Evolutionary conservation across 2,329 filamentous ascomycete species (phyloP).

Genomic region (Elsinoe fawcettii): DNA sequence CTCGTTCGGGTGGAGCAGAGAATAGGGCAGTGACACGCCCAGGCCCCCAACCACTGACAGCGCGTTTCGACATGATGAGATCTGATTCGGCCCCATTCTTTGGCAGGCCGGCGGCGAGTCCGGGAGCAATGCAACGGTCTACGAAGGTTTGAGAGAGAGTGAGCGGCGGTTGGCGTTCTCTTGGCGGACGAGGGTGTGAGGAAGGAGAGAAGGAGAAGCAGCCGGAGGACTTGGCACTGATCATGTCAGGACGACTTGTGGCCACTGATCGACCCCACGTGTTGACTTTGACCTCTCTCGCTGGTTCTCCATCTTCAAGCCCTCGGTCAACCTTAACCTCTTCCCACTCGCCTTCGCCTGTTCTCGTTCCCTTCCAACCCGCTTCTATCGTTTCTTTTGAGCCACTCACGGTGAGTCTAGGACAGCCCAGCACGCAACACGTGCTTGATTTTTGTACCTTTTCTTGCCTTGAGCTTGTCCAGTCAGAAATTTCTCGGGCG

Average conservation of each 20-base stretch:
- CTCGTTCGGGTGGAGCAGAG: background rate
- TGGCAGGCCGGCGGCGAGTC: conserved; percentile 1
- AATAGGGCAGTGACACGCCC: conserved; percentile 11
- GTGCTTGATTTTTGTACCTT: conserved; percentile 6
- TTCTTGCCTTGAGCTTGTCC: conserved; percentile 1
- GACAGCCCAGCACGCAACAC: conserved; percentile 7
- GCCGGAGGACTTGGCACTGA: background rate
- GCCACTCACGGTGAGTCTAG: background rate
- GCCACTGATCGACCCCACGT: background rate
- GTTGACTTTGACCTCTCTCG: background rate
- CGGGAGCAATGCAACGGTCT: background rate
- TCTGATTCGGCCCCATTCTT: conserved; percentile 3
- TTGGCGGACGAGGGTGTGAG: conserved; percentile 3
- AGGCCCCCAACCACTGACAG: background rate
- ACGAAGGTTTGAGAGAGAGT: background rate
- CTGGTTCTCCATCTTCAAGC: background rate
- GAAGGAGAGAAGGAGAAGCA: background rate
- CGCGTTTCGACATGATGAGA: background rate
- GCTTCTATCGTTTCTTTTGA: conserved; percentile 3
- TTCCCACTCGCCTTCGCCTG: background rate
- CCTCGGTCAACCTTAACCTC: conserved; percentile 6
- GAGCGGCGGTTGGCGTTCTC: conserved; percentile 3
- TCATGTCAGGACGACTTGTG: background rate
- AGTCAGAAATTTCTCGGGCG: background rate
- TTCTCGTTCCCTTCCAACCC: background rate